These are phyloP conservation scores for Monilinia vaccinii-corymbosi DNA, from an alignment of 2,329 filamentous ascomycete species.

Conservation along the genomic window DNA sequence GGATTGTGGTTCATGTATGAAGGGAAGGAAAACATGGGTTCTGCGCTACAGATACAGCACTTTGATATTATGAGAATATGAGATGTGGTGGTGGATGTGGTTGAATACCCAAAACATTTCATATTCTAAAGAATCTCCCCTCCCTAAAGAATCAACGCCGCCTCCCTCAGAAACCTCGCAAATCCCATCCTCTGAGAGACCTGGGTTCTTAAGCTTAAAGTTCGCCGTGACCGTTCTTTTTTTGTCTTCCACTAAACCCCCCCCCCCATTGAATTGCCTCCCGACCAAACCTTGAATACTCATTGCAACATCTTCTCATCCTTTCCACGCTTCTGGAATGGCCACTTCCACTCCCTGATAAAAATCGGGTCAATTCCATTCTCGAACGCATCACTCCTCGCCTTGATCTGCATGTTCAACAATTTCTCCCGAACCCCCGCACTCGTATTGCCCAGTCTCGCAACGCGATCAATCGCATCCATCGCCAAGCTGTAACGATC, in stretches of 20 bases:
- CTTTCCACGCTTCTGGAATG: constrained; percentile 15
- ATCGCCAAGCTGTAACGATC: constrained; percentile 72
- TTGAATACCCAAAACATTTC: too few relatives aligned
- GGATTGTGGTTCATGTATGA: too few relatives aligned
- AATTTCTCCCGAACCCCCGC: constrained; percentile 53
- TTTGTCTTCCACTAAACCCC: neutral
- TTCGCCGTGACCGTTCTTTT: neutral
- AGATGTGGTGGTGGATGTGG: neutral
- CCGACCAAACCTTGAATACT: neutral
- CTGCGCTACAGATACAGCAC: too few relatives aligned
- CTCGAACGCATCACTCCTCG: constrained; percentile 57
- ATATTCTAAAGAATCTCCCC: too few relatives aligned
- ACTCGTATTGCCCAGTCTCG: constrained; percentile 51
- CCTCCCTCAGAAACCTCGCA: neutral
- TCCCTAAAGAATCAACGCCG: neutral
- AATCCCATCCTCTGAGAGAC: too few relatives aligned
- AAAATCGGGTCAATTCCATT: constrained; percentile 54
- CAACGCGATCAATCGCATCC: constrained; percentile 62
- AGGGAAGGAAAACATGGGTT: too few relatives aligned
- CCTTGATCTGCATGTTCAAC: constrained; percentile 53
- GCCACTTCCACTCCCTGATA: constrained; percentile 27
- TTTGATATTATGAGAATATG: too few relatives aligned
- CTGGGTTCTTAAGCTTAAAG: neutral
- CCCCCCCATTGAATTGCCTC: neutral
- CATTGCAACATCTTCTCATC: neutral